phyloP scores from a whole-genome alignment of 2,329 filamentous ascomycete genomes.

The Mycosphaerelloides madeirae region DNA sequence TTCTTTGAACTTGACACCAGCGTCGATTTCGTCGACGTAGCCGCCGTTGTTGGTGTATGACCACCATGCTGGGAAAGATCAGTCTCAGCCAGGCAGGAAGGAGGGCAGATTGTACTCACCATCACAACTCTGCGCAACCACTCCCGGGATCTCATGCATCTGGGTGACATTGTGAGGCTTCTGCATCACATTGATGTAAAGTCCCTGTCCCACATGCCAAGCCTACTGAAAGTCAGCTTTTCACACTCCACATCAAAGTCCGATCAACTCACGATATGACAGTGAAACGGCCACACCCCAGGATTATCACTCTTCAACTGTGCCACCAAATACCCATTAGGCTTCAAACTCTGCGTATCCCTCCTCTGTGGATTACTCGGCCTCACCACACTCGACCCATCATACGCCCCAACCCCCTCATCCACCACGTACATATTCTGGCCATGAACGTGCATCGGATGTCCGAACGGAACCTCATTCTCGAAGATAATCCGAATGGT shows the following conservation, averaged over 20 bases:
- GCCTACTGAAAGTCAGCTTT: constrained; percentile 7
- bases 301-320: constrained; percentile 47
- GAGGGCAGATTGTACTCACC: constrained; percentile 32
- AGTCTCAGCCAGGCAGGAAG: neutral
- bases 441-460: constrained; percentile 46
- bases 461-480: constrained; percentile 30
- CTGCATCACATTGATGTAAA: constrained; percentile 24
- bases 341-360: constrained; percentile 28
- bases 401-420: constrained; percentile 36
- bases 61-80: neutral
- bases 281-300: constrained; percentile 56
- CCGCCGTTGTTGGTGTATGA: neutral
- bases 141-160: constrained; percentile 35
- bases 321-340: constrained; percentile 31
- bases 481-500: constrained; percentile 37
- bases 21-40: neutral
- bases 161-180: constrained; percentile 17
- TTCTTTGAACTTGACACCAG: neutral
- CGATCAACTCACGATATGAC: constrained; percentile 22
- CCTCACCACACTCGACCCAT: constrained; percentile 41
- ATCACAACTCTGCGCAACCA: constrained; percentile 47
- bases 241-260: neutral
- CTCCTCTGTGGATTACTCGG: constrained; percentile 36
- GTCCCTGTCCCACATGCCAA: constrained; percentile 29
- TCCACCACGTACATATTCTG: constrained; percentile 43